Percentiles rank a stretch among this genome's conserved stretches.
phyloP scores from a whole-genome alignment of 2,329 filamentous ascomycete species.

The Neoascochyta sp. region DNA sequence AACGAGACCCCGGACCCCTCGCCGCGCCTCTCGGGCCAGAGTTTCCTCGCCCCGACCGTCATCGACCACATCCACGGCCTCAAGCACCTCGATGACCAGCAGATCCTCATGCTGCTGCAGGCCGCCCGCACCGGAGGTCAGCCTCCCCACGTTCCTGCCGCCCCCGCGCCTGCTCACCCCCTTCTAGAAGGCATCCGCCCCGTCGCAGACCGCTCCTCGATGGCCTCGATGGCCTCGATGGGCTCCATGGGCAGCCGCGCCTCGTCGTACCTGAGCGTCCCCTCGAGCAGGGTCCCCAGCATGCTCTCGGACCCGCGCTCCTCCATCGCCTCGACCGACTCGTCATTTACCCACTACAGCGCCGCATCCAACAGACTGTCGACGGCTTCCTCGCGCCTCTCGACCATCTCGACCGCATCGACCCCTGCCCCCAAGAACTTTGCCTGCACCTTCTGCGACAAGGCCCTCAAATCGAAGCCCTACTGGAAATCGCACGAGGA shows the following conservation, averaged over 20 bases:
- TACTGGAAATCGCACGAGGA: conserved; percentile 69
- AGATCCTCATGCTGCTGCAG: conserved; percentile 37
- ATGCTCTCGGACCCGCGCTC: conserved; percentile 37
- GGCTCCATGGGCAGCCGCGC: conserved; percentile 36
- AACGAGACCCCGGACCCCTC: conserved; percentile 37
- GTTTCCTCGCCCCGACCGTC: conserved; percentile 34
- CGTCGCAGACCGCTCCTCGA: conserved; percentile 35
- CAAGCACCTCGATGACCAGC: conserved; percentile 40
- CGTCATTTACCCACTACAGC: conserved; percentile 38
- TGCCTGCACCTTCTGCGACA: conserved; percentile 53
- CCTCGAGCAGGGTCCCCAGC: conserved; percentile 38
- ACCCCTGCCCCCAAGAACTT: conserved; percentile 39
- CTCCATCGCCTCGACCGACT: conserved; percentile 39
- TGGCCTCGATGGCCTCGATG: conserved; percentile 20
- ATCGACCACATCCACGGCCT: conserved; percentile 40
- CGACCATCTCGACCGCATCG: conserved; percentile 33
- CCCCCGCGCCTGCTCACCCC: conserved; percentile 20
- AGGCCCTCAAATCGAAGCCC: conserved; percentile 64
- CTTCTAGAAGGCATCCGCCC: conserved; percentile 35
- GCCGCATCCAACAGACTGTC: conserved; percentile 37
- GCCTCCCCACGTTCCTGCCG: conserved; percentile 12
- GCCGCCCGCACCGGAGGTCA: conserved; percentile 39
- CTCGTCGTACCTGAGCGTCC: conserved; percentile 38
- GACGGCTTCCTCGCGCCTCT: conserved; percentile 37
- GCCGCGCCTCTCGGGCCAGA: conserved; percentile 32